A percentile compares a stretch with the other conserved stretches of the same genome.
Evolutionary conservation across 495 filamentous ascomycete species (phyloP).

Genomic region (Choiromyces venosus): DNA sequence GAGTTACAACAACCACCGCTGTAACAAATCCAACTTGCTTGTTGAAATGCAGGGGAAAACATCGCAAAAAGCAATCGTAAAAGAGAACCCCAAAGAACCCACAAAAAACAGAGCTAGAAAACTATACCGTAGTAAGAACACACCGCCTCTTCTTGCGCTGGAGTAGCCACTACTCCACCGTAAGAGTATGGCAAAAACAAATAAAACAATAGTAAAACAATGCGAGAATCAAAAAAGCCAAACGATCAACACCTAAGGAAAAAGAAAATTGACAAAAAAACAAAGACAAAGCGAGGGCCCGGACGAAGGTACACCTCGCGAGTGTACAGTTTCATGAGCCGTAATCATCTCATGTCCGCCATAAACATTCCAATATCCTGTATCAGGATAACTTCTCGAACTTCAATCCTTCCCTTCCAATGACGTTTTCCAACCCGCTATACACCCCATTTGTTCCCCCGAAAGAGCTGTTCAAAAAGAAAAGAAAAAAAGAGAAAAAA

Average conservation of each 20-base stretch:
- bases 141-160: conserved; percentile 25
- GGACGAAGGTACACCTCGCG: conserved; percentile 39
- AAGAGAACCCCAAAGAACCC: conserved; percentile 46
- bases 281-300: conserved; percentile 29
- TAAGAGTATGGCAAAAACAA: conserved; percentile 26
- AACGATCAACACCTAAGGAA: conserved; percentile 37
- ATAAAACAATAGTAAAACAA: conserved; percentile 25
- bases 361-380: conserved; percentile 2
- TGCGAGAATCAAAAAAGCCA: conserved; percentile 34
- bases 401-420: neutral
- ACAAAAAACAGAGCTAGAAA: conserved; percentile 21
- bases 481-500: neutral
- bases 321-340: conserved; percentile 39
- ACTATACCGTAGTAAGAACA: conserved; percentile 34
- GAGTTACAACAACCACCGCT: conserved; percentile 19
- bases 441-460: neutral
- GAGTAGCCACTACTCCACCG: neutral
- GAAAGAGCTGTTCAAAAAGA: neutral
- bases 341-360: conserved; percentile 23
- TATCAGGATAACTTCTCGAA: neutral
- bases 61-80: conserved; percentile 37
- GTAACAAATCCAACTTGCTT: conserved; percentile 11
- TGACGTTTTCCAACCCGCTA: neutral
- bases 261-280: conserved; percentile 23
- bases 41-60: conserved; percentile 43